Base-by-base conservation (phyloP, 2,329 filamentous ascomycete genomes). In the Colletotrichum sp. region DNA sequence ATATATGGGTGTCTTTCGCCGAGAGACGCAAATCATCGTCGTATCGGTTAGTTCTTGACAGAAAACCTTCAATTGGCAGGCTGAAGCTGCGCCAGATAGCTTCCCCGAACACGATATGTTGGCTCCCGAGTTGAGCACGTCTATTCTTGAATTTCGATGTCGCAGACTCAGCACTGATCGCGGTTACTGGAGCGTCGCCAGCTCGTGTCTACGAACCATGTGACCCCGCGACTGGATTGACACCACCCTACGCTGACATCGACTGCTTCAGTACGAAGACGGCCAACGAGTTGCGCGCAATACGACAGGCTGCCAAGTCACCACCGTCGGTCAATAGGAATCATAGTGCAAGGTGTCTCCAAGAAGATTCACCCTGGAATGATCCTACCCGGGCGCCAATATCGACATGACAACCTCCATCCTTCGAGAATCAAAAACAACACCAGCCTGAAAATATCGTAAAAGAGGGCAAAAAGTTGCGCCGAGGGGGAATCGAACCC, bases 401-500 rank as follows among this genome's bases (percentile, higher is more conserved):
- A 16, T 24, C 12, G 56, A 32, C 26, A 36, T 36, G 13, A 36
- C 34, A 1, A 36, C 36, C 15, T 38, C 34, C 36, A 38, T 38
- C 36, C 36, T 15, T 18, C 36, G 4, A 38, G 7, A 38, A 18
- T 18, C 6, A 64, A 43, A 28, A 18, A 8, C 10, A 6, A 36
- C 26, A n/a, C 9, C 12, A 6, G 15, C 9, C 60, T 1, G 7
- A 16, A 6, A 6, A 12, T 0, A 58, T 60, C 26, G 32, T 4
- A 4, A 6, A 4, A 0, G 8, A 28, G 8, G 26, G 3, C 58
- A 70, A 73, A 65, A 73, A 1, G 0, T 2, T 74, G 71, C 71
- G 71, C 61, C 67, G 71, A 71, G 71, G 71, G 71, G 71, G 71
- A 74, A 74, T 74, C 71, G 71, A 71, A 71, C 71, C 72, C 73